Evolutionary conservation across 139 green algal species (phyloP).

Genomic region (Trebouxia sp.): DNA sequence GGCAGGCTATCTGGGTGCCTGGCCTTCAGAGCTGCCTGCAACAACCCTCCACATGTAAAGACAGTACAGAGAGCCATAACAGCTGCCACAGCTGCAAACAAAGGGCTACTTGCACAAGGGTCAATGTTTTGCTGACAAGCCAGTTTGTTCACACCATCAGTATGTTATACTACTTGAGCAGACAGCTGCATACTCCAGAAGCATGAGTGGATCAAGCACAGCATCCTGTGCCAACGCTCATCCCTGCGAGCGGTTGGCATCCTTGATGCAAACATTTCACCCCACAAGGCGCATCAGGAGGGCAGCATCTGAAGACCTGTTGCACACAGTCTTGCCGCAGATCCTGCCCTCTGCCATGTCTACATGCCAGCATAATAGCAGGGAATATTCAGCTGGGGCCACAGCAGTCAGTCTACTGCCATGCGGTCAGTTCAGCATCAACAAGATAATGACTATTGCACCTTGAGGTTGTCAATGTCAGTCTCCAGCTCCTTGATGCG

Average conservation of each 20-base stretch:
- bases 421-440: neutral
- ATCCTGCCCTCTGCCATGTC: neutral
- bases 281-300: neutral
- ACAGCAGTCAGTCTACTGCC: neutral
- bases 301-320: neutral
- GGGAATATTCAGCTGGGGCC: neutral
- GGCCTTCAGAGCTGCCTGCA: conserved; percentile 37
- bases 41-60: neutral
- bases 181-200: neutral
- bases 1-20: conserved; percentile 52
- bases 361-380: neutral
- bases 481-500: conserved; percentile 39
- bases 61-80: no score
- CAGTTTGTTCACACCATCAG: neutral
- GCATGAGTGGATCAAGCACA: neutral
- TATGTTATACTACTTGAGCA: neutral
- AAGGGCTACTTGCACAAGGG: neutral
- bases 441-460: neutral
- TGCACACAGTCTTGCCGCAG: neutral
- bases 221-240: no score
- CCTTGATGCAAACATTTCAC: no score
- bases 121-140: neutral
- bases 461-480: conserved; percentile 28
- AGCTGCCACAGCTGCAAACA: neutral
- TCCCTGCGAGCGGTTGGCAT: no score